Percentiles rank a stretch among this genome's conserved stretches.
phyloP scores from a whole-genome alignment of 2,329 filamentous ascomycete genomes.

The Trichothecium sympodiale region DNA sequence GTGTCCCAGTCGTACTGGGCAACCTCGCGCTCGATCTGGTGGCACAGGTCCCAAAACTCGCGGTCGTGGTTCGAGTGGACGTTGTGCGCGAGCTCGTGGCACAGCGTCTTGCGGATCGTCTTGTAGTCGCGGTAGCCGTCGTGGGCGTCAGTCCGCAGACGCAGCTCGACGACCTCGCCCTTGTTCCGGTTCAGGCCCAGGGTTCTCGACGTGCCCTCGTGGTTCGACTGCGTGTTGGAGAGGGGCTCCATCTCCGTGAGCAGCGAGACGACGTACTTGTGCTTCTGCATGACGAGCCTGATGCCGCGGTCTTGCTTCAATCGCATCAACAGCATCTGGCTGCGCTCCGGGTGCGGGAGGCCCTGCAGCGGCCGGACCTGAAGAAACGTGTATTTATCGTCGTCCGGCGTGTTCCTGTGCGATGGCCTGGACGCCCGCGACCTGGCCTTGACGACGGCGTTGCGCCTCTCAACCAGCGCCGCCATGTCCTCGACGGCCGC shows the following conservation, averaged over 20 bases:
- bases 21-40: slow-evolving; percentile 80
- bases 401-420: slow-evolving; percentile 25
- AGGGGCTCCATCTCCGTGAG: slow-evolving; percentile 94
- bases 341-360: slow-evolving; percentile 65
- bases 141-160: slow-evolving; percentile 84
- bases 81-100: slow-evolving; percentile 92
- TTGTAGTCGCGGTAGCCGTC: slow-evolving; percentile 91
- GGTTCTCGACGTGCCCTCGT: slow-evolving; percentile 63
- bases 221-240: slow-evolving; percentile 59
- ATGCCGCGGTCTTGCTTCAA: slow-evolving; percentile 80
- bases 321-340: slow-evolving; percentile 59
- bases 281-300: slow-evolving; percentile 68
- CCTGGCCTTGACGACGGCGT: slow-evolving; percentile 22
- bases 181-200: slow-evolving; percentile 79
- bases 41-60: slow-evolving; percentile 82
- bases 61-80: slow-evolving; percentile 75
- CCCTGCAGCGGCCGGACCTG: slow-evolving; percentile 64
- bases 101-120: slow-evolving; percentile 82
- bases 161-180: slow-evolving; percentile 83
- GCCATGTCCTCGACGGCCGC: slow-evolving; percentile 39
- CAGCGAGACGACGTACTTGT: slow-evolving; percentile 73
- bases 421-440: slow-evolving; percentile 2
- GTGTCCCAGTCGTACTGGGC: slow-evolving; percentile 66
- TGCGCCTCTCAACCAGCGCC: slow-evolving; percentile 34
- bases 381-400: slow-evolving; percentile 69